Conservation (phyloP, 495 filamentous ascomycete genomes). For the Articulospora tetracladia region DNA sequence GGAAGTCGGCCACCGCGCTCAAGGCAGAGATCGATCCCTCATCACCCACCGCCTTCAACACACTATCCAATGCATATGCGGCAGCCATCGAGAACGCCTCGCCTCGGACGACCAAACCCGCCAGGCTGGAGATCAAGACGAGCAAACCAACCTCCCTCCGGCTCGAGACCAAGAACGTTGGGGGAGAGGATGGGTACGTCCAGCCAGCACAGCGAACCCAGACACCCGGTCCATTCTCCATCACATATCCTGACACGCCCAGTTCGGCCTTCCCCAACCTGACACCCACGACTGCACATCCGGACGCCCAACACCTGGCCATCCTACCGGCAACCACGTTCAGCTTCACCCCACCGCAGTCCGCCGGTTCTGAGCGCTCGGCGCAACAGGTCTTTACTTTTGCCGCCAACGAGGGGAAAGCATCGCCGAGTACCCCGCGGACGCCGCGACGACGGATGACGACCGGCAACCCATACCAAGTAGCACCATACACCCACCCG, state of each 20-base stretch:
- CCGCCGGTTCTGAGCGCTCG: slow-evolving; percentile 20
- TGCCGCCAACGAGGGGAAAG: slow-evolving; percentile 11
- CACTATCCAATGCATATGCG: slow-evolving; percentile 75
- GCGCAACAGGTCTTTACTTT: slow-evolving; percentile 20
- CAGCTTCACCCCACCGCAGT: slow-evolving; percentile 28
- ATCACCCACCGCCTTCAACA: slow-evolving; percentile 79
- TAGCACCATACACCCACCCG: slow-evolving; percentile 59
- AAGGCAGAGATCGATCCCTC: slow-evolving; percentile 56
- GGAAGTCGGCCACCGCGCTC: slow-evolving; percentile 51
- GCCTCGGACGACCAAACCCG: slow-evolving; percentile 34
- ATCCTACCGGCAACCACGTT: slow-evolving; percentile 25
- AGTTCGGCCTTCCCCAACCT: slow-evolving; percentile 18
- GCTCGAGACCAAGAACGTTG: slow-evolving; percentile 38
- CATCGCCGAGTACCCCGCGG: slow-evolving; percentile 29
- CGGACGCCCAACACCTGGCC: neutral
- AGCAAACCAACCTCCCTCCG: slow-evolving; percentile 38
- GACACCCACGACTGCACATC: slow-evolving; percentile 12
- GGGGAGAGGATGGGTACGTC: slow-evolving; percentile 9
- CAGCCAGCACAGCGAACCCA: slow-evolving; percentile 25
- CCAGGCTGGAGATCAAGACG: slow-evolving; percentile 35
- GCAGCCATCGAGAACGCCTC: slow-evolving; percentile 62
- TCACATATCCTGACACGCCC: slow-evolving; percentile 27
- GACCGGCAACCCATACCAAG: slow-evolving; percentile 18
- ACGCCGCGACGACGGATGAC: slow-evolving; percentile 37
- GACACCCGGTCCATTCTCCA: slow-evolving; percentile 33